Evolutionary conservation across 345 rosid species (phyloP), one percentile per base, ranked within the genome.

Genomic region (Rhodamnia rubescens): DNA sequence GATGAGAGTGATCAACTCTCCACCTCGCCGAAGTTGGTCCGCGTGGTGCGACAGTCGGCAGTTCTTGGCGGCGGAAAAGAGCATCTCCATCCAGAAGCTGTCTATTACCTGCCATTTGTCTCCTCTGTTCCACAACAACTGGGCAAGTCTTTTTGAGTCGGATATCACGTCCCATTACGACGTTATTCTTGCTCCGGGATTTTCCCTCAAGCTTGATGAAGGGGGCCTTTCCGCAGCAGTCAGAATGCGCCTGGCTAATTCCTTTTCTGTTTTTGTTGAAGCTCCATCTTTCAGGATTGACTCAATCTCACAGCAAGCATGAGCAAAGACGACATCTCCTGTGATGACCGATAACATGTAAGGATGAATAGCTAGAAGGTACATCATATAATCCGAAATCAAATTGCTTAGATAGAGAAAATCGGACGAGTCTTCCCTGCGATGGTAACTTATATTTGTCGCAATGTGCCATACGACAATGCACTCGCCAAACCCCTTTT

Each of bases 1-100:
- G 58, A 82, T 26, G 57, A 82, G 40, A 22, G 49, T 11, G 61
- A 82, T 82, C 84, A 82, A 29, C 61, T 82, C 84, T 52, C 84
- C 59, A 52, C 84, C 61, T 82, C 20, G 61, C 84, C 16, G 49
- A 56, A 32, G 84, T 42, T 53, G 61, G 24, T 82, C 27, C 3
- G 6, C 9, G 0, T 53, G 84, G 84, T 53, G 47, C 7, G 61
- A 29, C 58, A 82, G 36, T 49, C 9, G 61, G 44, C 84, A 29
- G 44, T 82, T 52, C 24, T 7, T 16, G 47, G 42, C 61, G 1
- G 84, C 20, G 2, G 36, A 82, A 24, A 21, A 20, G 42, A 82
- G 84, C 84, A 82, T 82, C 84, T 82, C 61, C 84, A 53, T 21
- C 84, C 84, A 82, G 58, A 53, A 52, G 42, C 84, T 82, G 49